These are phyloP conservation scores for Platanthera guangdongensis DNA, from an alignment of 106 monocot genomes.

Conservation along the genomic window DNA sequence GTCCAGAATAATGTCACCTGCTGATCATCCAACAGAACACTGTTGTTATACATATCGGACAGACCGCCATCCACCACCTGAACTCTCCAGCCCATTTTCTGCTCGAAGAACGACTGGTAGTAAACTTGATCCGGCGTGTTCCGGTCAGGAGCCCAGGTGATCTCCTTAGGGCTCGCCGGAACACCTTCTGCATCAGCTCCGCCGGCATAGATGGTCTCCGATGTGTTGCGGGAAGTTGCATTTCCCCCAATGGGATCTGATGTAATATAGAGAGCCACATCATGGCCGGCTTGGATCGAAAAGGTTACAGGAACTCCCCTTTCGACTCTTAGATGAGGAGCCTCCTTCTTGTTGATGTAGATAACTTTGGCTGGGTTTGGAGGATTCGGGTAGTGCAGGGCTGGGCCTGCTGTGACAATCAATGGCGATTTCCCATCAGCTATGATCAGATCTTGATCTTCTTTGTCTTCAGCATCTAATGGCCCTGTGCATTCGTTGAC, in stretches of 20 bases:
- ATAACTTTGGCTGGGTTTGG: constrained; percentile 82
- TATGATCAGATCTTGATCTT: constrained; percentile 75
- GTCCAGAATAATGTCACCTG: constrained; percentile 88
- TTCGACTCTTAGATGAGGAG: constrained; percentile 77
- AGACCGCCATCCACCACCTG: constrained; percentile 94
- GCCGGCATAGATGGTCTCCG: constrained; percentile 80
- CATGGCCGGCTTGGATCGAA: constrained; percentile 90
- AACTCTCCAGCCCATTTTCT: constrained; percentile 97
- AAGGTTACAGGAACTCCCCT: constrained; percentile 89
- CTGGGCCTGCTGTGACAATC: constrained; percentile 54
- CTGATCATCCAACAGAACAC: constrained; percentile 81
- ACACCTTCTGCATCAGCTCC: constrained; percentile 68
- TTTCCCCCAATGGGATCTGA: constrained; percentile 94
- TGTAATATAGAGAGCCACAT: constrained; percentile 82
- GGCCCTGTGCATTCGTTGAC: constrained; percentile 64
- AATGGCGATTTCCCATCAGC: constrained; percentile 73
- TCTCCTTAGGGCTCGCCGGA: constrained; percentile 67
- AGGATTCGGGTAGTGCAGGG: constrained; percentile 83
- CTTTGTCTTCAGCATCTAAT: constrained; percentile 81
- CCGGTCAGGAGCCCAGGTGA: constrained; percentile 74
- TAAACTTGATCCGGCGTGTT: constrained; percentile 90
- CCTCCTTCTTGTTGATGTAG: constrained; percentile 93
- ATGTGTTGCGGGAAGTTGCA: constrained; percentile 65
- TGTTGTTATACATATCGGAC: constrained; percentile 93
- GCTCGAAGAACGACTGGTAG: constrained; percentile 73